phyloP scores from a whole-genome alignment of 1,284 basidiomycete genomes.

The Gomphus sp. region DNA sequence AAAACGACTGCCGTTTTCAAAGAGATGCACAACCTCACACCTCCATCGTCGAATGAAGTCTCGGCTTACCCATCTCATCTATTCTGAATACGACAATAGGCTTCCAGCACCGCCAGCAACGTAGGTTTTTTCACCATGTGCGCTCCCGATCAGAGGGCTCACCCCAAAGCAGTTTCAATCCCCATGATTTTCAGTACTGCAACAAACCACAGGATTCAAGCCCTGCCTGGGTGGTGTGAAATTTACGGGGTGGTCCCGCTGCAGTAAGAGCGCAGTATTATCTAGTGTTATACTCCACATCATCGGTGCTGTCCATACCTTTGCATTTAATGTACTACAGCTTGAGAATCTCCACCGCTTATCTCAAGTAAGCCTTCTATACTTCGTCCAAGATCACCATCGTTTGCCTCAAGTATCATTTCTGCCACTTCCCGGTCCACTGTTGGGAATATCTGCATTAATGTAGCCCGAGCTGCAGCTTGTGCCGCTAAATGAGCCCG shows the following conservation, averaged over 20 bases:
- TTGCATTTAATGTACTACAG: background rate
- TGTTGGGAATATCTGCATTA: conserved; percentile 80
- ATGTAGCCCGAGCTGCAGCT: conserved; percentile 57
- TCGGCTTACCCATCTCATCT: background rate
- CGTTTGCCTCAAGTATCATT: conserved; percentile 79
- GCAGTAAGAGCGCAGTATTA: background rate
- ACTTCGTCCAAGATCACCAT: conserved; percentile 82
- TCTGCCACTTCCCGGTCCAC: conserved; percentile 77
- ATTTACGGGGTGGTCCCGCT: background rate
- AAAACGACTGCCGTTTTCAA: background rate
- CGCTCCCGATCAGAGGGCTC: background rate
- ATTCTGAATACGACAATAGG: background rate
- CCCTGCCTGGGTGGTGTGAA: too few species aligned
- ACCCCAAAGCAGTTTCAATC: background rate
- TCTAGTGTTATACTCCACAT: background rate
- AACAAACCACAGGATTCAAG: background rate
- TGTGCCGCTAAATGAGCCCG: conserved; percentile 59
- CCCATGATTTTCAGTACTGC: background rate
- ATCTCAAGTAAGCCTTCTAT: conserved; percentile 82
- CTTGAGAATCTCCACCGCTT: conserved; percentile 32
- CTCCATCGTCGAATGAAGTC: background rate
- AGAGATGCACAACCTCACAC: background rate
- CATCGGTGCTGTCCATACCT: background rate
- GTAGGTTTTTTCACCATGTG: background rate
- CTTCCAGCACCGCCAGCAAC: background rate